Conservation (phyloP, 805 yeast genomes). For the Wickerhamiella allomyrinae region DNA sequence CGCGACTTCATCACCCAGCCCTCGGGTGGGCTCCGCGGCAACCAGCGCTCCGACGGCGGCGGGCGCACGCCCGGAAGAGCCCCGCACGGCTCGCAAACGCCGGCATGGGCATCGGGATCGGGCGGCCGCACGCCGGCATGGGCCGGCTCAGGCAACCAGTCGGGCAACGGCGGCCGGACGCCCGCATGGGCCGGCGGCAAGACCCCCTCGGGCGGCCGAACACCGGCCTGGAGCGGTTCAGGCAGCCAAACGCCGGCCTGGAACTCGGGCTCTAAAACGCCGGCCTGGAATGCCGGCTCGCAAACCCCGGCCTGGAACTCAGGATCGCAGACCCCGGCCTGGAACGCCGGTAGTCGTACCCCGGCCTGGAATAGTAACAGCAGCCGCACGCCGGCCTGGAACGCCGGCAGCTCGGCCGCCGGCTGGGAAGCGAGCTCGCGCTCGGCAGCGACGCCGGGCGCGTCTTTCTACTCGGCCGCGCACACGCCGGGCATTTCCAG, state of each 20-base stretch:
- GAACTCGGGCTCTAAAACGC: conserved; percentile 20
- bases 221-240: conserved; percentile 21
- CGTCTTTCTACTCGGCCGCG: conserved; percentile 21
- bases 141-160: conserved; percentile 7
- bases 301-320: conserved; percentile 28
- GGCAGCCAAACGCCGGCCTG: conserved; percentile 34
- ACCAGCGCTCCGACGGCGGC: conserved; percentile 23
- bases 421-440: conserved; percentile 27
- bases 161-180: conserved; percentile 10
- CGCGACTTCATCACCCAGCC: conserved; percentile 44
- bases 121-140: conserved; percentile 16
- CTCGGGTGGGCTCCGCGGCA: conserved; percentile 6
- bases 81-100: conserved; percentile 21
- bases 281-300: conserved; percentile 29
- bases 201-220: conserved; percentile 20
- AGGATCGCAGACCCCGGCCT: conserved; percentile 40
- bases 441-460: conserved; percentile 30
- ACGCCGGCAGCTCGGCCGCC: conserved; percentile 31
- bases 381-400: conserved; percentile 28
- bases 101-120: conserved; percentile 6
- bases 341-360: conserved; percentile 25
- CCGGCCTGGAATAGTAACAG: conserved; percentile 18
- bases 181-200: conserved; percentile 11
- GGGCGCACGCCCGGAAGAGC: conserved; percentile 23
- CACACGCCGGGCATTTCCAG: conserved; percentile 26